A percentile compares a stretch with the other conserved stretches of the same genome.
phyloP scores from a whole-genome alignment of 2,329 filamentous ascomycete genomes.

The Ophiostoma australiae region DNA sequence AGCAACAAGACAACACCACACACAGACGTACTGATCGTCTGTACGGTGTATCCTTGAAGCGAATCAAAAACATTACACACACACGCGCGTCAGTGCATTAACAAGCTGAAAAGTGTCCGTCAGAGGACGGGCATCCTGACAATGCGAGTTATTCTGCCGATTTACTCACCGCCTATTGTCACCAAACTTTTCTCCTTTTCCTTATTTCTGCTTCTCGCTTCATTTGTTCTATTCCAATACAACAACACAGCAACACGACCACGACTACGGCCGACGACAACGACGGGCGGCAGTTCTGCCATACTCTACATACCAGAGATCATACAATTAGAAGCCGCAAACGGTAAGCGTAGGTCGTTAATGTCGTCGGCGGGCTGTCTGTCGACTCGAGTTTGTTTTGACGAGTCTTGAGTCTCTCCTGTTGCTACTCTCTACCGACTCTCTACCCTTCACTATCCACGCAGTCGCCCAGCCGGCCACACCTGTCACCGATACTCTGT shows the following conservation, averaged over 20 bases:
- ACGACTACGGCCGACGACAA: neutral
- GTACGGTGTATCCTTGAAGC: too few relatives aligned
- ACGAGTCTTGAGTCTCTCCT: neutral
- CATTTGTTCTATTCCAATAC: neutral
- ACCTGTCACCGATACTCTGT: slow-evolving; percentile 5
- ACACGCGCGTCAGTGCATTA: too few relatives aligned
- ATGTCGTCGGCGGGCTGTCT: neutral
- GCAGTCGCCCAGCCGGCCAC: slow-evolving; percentile 14
- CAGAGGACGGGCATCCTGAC: too few relatives aligned
- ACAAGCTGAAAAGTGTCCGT: too few relatives aligned
- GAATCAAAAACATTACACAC: too few relatives aligned
- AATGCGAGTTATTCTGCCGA: neutral
- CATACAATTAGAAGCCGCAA: neutral
- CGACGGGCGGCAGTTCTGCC: neutral
- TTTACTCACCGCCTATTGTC: neutral
- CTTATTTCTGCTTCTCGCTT: neutral
- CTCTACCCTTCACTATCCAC: neutral
- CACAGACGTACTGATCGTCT: too few relatives aligned
- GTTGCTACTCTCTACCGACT: neutral
- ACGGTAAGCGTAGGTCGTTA: neutral
- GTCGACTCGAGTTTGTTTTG: neutral
- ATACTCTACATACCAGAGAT: neutral
- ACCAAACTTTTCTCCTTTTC: neutral
- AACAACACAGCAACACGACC: neutral
- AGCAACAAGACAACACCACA: too few relatives aligned